Percentiles rank a stretch among this genome's conserved stretches.
Conservation (phyloP, 805 yeast genomes). For the Starmerella potacharoeniae region DNA sequence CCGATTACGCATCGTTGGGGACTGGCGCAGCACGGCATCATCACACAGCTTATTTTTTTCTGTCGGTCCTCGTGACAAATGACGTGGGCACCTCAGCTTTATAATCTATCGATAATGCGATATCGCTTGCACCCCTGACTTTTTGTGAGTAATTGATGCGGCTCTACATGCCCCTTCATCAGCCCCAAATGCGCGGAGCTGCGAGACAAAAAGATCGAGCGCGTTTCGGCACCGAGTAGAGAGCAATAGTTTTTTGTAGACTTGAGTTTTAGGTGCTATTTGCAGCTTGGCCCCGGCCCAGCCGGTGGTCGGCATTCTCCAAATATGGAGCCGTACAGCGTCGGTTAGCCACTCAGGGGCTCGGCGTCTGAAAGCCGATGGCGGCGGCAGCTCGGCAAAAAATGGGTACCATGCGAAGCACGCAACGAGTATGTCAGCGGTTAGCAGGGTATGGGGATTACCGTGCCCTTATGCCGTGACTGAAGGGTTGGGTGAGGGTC, state of each 20-base stretch:
- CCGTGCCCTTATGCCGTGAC: background rate
- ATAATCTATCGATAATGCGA: background rate
- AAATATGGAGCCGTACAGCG: no score
- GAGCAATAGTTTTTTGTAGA: no score
- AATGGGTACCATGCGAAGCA: background rate
- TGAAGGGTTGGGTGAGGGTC: background rate
- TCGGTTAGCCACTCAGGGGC: background rate
- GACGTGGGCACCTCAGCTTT: background rate
- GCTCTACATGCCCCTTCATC: no score
- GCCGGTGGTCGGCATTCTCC: no score
- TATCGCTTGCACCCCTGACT: background rate
- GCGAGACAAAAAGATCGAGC: background rate
- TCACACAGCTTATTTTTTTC: background rate
- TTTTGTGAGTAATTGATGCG: background rate
- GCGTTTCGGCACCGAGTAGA: background rate
- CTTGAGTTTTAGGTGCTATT: no score
- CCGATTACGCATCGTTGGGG: constrained; percentile 1
- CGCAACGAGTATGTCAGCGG: background rate
- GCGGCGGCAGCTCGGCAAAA: background rate
- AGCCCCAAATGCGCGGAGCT: no score
- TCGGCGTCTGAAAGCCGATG: background rate
- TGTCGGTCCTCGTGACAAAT: background rate
- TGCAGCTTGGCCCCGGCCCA: no score
- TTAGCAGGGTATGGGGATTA: background rate
- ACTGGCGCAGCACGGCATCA: background rate